Evolutionary conservation across 2,329 filamentous ascomycete species (phyloP).

Genomic region (Aspergillus sp.): DNA sequence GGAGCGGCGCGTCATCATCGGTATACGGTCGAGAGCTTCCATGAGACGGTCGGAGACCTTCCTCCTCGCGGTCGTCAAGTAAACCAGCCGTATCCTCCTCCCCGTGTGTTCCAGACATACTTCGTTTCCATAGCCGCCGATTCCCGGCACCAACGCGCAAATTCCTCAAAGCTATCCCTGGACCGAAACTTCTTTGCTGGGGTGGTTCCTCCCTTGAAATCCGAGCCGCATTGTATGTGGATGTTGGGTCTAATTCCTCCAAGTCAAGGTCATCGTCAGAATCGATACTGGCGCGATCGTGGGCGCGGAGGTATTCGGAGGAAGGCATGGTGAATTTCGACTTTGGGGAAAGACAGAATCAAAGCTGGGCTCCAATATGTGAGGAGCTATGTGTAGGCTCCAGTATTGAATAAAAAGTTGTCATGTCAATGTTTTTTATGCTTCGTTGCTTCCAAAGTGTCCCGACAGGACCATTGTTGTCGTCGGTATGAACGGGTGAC

Average conservation of each 20-base stretch:
- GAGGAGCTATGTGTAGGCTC: conserved; percentile 22
- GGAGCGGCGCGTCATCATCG: conserved; percentile 72
- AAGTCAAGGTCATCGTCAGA: conserved; percentile 48
- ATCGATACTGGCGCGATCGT: conserved; percentile 34
- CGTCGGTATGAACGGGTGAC: not conserved
- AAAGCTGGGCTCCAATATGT: conserved; percentile 9
- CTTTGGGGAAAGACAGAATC: not conserved
- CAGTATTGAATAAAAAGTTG: conserved; percentile 15
- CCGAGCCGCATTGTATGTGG: conserved; percentile 24
- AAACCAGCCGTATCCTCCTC: conserved; percentile 69
- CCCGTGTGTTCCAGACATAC: conserved; percentile 42
- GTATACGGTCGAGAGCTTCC: conserved; percentile 55
- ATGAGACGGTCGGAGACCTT: conserved; percentile 58
- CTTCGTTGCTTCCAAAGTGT: conserved; percentile 16
- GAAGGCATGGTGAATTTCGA: conserved; percentile 32
- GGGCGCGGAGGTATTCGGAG: conserved; percentile 37
- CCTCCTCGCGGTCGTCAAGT: conserved; percentile 61
- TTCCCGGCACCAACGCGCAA: conserved; percentile 51
- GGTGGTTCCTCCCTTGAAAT: conserved; percentile 29
- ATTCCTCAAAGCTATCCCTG: conserved; percentile 49
- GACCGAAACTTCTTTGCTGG: conserved; percentile 31
- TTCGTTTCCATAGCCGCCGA: conserved; percentile 41
- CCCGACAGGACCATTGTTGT: conserved; percentile 20
- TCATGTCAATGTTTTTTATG: conserved; percentile 24
- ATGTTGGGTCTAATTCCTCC: conserved; percentile 46